Base-by-base conservation (phyloP, 129 eudicot species). In the Lactuca saligna region DNA sequence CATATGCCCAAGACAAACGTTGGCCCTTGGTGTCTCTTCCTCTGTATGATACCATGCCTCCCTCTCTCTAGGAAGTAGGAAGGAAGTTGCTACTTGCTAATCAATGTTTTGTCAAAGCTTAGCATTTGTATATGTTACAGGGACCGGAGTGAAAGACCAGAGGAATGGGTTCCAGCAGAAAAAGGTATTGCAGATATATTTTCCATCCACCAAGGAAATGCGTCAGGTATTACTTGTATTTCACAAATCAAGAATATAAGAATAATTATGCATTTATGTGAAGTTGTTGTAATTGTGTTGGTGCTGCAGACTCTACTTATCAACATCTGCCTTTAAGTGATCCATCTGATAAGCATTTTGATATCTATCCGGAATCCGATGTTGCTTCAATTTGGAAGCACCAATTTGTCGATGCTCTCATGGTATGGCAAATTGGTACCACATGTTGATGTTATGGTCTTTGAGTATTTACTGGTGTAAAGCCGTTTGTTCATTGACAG, bases 1-100 rank as follows among this genome's bases (percentile, higher is more conserved):
- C 96, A 37, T 92, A 92, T 73, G 96, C 95, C 5, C 98, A 92
- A 76, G 96, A 92, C 86, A 89, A 78, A 77, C 96, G 95, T 8
- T 92, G 95, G 98, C 92, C 95, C 59, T 88, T 70, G 67, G 37
- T 89, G 63, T 92, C 98, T 61, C 79, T 92, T 79, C 96, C 96
- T 54, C 2, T 92, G 98, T 92, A 86, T 72, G 96, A 64, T 42
- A 44, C 58, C 25, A 16, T 72, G 1, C 61, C 73, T 51, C 35
- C 50, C 17, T 65, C 17, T 65, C 70, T 58, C 15, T 15, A 31
- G 61, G 7, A 64, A 64, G 58, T 56, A 20, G 20, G 1, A 20
- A 31, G 61, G 7, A 64, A 64, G 58, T 56, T n/a, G 29, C 29
- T 25, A 25, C 29, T 25, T 29, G 39, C 42, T 54, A 15, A 15